phyloP scores from a whole-genome alignment of 2,329 filamentous ascomycete genomes.

The Sporothrix mexicana region DNA sequence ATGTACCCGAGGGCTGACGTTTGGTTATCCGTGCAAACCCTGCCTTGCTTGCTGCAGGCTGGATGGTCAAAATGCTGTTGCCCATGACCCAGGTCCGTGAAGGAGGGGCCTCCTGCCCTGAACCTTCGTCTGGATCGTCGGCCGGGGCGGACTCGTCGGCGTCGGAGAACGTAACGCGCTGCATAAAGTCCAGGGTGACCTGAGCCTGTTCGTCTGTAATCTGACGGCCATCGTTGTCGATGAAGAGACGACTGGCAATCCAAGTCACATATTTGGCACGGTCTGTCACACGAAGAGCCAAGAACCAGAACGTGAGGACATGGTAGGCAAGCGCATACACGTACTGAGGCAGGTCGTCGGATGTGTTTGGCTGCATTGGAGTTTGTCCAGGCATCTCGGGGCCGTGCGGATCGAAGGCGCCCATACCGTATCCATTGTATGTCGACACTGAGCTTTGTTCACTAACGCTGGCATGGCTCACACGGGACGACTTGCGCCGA shows the following conservation, averaged over 20 bases:
- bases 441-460: slow-evolving; percentile 9
- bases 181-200: slow-evolving; percentile 94
- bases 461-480: slow-evolving; percentile 42
- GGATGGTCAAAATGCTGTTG: slow-evolving; percentile 74
- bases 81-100: slow-evolving; percentile 72
- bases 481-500: slow-evolving; percentile 57
- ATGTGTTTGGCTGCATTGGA: slow-evolving; percentile 40
- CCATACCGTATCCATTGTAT: slow-evolving; percentile 15
- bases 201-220: slow-evolving; percentile 89
- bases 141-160: slow-evolving; percentile 70
- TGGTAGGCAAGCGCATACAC: slow-evolving; percentile 94
- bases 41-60: slow-evolving; percentile 66
- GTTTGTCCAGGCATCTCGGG: slow-evolving; percentile 43
- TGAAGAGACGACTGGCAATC: slow-evolving; percentile 87
- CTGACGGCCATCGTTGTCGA: slow-evolving; percentile 74
- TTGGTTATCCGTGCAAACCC: slow-evolving; percentile 75
- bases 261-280: slow-evolving; percentile 83
- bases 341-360: slow-evolving; percentile 87
- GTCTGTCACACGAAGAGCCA: slow-evolving; percentile 84
- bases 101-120: slow-evolving; percentile 68
- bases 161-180: slow-evolving; percentile 83
- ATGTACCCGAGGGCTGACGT: slow-evolving; percentile 72
- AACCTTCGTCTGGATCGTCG: slow-evolving; percentile 65
- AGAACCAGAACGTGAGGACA: slow-evolving; percentile 96
- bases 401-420: slow-evolving; percentile 36